Percentiles rank a stretch among this genome's conserved stretches.
Conservation (phyloP, 1,284 basidiomycete genomes). For the Pyrrhoderma lamaoense region DNA sequence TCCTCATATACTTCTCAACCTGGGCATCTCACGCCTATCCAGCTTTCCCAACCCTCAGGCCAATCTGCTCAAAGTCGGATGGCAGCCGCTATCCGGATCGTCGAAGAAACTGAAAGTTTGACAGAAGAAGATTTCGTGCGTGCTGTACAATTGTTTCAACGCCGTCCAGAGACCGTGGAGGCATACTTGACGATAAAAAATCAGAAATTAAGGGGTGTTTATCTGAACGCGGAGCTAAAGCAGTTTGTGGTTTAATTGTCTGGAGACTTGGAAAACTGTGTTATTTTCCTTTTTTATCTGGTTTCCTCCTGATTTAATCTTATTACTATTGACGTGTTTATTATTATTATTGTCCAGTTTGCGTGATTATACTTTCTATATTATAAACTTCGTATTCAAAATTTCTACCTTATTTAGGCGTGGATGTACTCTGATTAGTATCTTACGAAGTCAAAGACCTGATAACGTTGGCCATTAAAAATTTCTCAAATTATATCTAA, state of each 20-base stretch:
- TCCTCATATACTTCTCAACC: neutral
- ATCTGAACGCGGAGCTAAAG: constrained; percentile 10
- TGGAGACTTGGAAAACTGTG: neutral
- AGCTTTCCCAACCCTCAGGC: neutral
- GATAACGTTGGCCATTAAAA: no score
- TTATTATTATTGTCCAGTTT: no score
- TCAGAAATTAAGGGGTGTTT: constrained; percentile 1
- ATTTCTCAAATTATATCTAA: no score
- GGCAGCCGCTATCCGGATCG: constrained; percentile 6
- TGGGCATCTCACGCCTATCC: neutral
- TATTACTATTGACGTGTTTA: no score
- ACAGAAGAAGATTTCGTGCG: constrained; percentile 12
- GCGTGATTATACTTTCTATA: no score
- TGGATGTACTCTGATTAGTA: no score
- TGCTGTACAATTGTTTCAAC: constrained; percentile 12
- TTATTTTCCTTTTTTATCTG: neutral
- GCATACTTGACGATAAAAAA: constrained; percentile 15
- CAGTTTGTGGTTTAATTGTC: neutral
- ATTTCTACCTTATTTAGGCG: no score
- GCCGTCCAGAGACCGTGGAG: constrained; percentile 3
- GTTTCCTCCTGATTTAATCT: neutral
- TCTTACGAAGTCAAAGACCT: no score
- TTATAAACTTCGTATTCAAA: no score
- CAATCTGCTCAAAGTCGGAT: neutral
- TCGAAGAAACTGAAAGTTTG: constrained; percentile 7